phyloP scores from a whole-genome alignment of 371 early-diverging fungal genomes.

The Lichtheimia hyalospora region DNA sequence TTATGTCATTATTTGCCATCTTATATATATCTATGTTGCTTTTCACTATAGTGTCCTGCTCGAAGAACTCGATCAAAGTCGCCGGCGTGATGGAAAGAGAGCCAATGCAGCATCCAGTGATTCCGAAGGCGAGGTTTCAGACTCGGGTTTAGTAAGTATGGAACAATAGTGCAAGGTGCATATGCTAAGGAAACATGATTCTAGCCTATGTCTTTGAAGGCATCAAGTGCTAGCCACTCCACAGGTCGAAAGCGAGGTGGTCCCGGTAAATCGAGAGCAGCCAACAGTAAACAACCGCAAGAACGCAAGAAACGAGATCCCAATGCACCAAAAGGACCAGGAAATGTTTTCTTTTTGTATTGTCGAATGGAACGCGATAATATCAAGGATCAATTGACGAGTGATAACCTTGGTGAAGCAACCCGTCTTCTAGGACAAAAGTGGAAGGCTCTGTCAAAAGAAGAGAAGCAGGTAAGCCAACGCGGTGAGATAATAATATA shows the following conservation, averaged over 20 bases:
- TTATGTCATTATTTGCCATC: not conserved
- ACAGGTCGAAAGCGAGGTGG: not conserved
- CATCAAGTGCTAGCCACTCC: no score
- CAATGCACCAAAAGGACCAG: constrained; percentile 62
- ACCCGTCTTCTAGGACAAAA: constrained; percentile 45
- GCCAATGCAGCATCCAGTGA: not conserved
- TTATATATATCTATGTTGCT: no score
- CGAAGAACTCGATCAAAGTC: constrained; percentile 24
- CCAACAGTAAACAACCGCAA: constrained; percentile 10
- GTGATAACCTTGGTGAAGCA: constrained; percentile 42
- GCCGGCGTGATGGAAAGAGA: constrained; percentile 7
- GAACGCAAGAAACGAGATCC: constrained; percentile 52
- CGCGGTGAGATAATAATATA: no score
- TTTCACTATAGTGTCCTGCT: constrained; percentile 19
- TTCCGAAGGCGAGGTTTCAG: constrained; percentile 21
- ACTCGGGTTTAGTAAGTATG: constrained; percentile 27
- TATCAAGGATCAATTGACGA: constrained; percentile 51
- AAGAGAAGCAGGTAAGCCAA: constrained; percentile 39
- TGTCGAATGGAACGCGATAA: constrained; percentile 55
- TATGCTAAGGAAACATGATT: no score
- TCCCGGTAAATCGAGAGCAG: not conserved
- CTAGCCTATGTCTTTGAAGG: no score
- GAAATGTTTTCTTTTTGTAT: constrained; percentile 63
- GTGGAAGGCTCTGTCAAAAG: constrained; percentile 45
- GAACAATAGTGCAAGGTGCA: not conserved